These are phyloP conservation scores for Mucor velutinosus DNA, from an alignment of 371 early-diverging fungal genomes.

Conservation along the genomic window DNA sequence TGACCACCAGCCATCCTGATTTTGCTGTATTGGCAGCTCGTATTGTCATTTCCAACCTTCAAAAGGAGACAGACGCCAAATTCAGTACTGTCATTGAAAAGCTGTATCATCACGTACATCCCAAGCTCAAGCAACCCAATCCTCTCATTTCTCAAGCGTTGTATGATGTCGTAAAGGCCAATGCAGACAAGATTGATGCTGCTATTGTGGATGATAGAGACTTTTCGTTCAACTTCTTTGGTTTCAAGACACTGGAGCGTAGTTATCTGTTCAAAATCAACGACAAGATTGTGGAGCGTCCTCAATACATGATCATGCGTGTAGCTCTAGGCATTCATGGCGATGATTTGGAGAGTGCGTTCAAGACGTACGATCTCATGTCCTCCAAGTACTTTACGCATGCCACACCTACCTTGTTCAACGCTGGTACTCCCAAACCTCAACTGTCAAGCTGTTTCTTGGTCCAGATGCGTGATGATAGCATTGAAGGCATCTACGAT, in stretches of 20 bases:
- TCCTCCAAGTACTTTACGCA: slow-evolving; percentile 97
- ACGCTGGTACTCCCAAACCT: slow-evolving; percentile 95
- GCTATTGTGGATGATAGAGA: slow-evolving; percentile 97
- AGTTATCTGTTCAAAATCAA: slow-evolving; percentile 93
- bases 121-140: slow-evolving; percentile 82
- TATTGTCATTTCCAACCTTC: slow-evolving; percentile 96
- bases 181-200: slow-evolving; percentile 87
- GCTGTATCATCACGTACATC: slow-evolving; percentile 86
- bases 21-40: slow-evolving; percentile 97
- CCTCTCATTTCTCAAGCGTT: slow-evolving; percentile 89
- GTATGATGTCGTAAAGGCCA: slow-evolving; percentile 69
- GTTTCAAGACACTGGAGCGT: slow-evolving; percentile 98
- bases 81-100: slow-evolving; percentile 92
- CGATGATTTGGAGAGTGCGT: slow-evolving; percentile 89
- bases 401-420: slow-evolving; percentile 99
- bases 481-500: slow-evolving; percentile 98
- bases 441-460: slow-evolving; percentile 98
- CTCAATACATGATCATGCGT: slow-evolving; percentile 99
- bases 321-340: slow-evolving; percentile 98
- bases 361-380: slow-evolving; percentile 97
- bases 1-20: slow-evolving; percentile 98
- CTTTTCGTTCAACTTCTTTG: slow-evolving; percentile 97
- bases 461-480: slow-evolving; percentile 94
- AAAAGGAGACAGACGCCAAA: slow-evolving; percentile 93
- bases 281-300: slow-evolving; percentile 88